Base-by-base conservation (phyloP, 208 protist species). In the Crithidia sp. region DNA sequence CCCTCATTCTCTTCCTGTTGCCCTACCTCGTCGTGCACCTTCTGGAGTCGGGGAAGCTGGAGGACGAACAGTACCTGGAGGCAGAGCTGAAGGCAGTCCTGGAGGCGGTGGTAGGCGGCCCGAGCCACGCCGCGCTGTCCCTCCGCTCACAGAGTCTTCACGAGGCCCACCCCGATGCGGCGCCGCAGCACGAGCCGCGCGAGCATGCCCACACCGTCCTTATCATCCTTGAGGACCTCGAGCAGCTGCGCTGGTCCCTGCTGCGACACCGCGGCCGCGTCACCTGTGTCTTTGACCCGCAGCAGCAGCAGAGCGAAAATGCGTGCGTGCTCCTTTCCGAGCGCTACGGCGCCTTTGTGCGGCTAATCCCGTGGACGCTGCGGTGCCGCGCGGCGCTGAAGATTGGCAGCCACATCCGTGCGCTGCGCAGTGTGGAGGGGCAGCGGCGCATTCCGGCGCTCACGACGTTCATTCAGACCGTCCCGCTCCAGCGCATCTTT, bases 401-500 rank as follows among this genome's bases (percentile, higher is more conserved):
- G 2, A 87, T 94, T 55, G 87, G 90, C 65, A 95, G 89, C 69
- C 73, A 90, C 65, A 82, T 95, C 62, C 83, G 90, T n/a, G 92
- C 92, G 0, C 74, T 97, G 14, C 85, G 90, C 4, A 88, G 66
- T 39, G 59, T 97, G 16, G 92, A 97, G 72, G 49, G 68, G 0
- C 85, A 94, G 73, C 85, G 78, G 0, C 82, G 84, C 55, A 66
- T 96, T 5, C 87, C 88, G 19, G 70, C 40, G 5, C 59, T 89
- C 7, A 2, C 66, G 0, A 43, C 76, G 0, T 72, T 74, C 5
- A 66, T 83, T 6, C 54, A 71, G 14, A 39, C 67, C 36, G 65
- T 93, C 16, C 85, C 86, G 9, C 83, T 96, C 49, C 89, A 96
- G 66, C 83, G 78, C 50, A 89, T 97, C 55, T 97, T 95, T 79